Conservation (phyloP, 2,329 filamentous ascomycete genomes). For the Zymoseptoria passerinii region DNA sequence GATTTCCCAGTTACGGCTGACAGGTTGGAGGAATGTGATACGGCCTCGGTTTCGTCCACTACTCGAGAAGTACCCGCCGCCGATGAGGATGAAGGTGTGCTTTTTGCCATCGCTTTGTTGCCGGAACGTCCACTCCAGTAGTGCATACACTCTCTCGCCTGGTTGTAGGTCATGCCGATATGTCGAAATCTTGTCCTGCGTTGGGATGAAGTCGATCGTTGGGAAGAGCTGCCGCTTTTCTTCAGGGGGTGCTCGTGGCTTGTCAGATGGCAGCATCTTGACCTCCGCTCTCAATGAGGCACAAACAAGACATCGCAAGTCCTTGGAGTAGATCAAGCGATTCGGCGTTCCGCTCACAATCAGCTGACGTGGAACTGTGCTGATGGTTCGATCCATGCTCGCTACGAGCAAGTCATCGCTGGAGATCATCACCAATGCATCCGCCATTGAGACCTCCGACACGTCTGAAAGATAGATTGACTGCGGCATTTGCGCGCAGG, state of each 20-base stretch:
- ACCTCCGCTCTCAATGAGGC: conserved; percentile 35
- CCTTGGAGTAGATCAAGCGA: conserved; percentile 24
- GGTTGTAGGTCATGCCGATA: conserved; percentile 38
- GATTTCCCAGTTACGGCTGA: conserved; percentile 39
- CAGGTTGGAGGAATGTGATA: conserved; percentile 33
- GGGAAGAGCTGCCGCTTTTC: conserved; percentile 33
- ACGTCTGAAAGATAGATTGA: conserved; percentile 12
- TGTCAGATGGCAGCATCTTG: conserved; percentile 13
- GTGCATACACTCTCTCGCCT: conserved; percentile 51
- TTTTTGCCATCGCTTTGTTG: conserved; percentile 42
- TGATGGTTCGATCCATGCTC: conserved; percentile 7
- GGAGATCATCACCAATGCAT: conserved; percentile 19
- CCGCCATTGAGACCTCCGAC: conserved; percentile 8
- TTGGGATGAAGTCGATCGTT: conserved; percentile 40
- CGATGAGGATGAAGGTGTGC: conserved; percentile 56
- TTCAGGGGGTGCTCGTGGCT: conserved; percentile 19
- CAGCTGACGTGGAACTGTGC: conserved; percentile 25
- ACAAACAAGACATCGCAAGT: conserved; percentile 40
- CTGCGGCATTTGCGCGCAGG: conserved; percentile 18
- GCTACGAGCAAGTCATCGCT: conserved; percentile 18
- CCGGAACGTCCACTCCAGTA: conserved; percentile 52
- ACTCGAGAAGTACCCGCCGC: conserved; percentile 37
- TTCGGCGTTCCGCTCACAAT: conserved; percentile 23
- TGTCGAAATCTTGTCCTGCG: conserved; percentile 7
- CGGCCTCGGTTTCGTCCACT: conserved; percentile 35